Conservation (phyloP, 2,329 filamentous ascomycete genomes). For the Fusarium sp. region DNA sequence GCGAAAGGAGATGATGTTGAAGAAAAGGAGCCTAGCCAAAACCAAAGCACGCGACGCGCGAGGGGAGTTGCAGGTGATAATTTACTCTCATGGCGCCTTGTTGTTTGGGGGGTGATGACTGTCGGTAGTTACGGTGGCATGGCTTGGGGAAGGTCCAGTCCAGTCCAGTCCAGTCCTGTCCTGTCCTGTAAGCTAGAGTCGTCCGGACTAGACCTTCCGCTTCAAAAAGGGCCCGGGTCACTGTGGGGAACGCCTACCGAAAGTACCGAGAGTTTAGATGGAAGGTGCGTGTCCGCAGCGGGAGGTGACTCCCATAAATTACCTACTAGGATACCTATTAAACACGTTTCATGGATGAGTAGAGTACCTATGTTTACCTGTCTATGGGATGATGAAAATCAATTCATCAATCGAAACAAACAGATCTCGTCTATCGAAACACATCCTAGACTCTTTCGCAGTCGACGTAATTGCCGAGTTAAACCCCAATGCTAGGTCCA, state of each 20-base stretch:
- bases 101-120: slow-evolving; percentile 13
- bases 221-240: slow-evolving; percentile 11
- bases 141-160: neutral
- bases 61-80: slow-evolving; percentile 8
- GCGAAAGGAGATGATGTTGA: neutral
- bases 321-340: neutral
- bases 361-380: neutral
- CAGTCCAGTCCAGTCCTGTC: too few species aligned
- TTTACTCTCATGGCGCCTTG: slow-evolving; percentile 26
- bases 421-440: slow-evolving; percentile 5
- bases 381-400: neutral
- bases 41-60: slow-evolving; percentile 17
- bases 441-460: neutral
- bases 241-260: slow-evolving; percentile 31
- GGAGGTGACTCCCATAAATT: neutral
- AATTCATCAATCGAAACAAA: neutral
- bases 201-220: slow-evolving; percentile 8
- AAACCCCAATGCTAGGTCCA: neutral
- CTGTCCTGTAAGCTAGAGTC: neutral
- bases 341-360: neutral
- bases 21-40: slow-evolving; percentile 11
- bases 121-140: slow-evolving; percentile 21
- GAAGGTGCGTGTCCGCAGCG: neutral
- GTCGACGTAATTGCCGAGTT: neutral
- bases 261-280: neutral